These are phyloP conservation scores for Suhomyces wounanorum DNA, from an alignment of 1,139 yeast species.

Conservation along the genomic window DNA sequence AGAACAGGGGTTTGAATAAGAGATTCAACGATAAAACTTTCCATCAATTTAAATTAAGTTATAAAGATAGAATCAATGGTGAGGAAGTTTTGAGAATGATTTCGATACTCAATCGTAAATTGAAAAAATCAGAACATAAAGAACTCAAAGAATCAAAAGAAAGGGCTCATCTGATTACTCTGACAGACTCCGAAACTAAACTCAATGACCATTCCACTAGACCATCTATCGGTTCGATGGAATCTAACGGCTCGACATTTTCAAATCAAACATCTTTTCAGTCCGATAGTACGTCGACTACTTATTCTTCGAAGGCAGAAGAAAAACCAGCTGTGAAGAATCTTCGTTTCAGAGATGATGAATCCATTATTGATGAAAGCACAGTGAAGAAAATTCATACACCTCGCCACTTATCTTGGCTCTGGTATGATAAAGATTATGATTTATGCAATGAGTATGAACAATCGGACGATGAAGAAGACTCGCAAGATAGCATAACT, in stretches of 20 bases:
- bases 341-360: conserved; percentile 23
- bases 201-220: conserved; percentile 6
- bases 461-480: conserved; percentile 25
- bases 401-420: conserved; percentile 32
- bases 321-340: conserved; percentile 10
- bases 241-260: conserved; percentile 17
- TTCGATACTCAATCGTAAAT: conserved; percentile 20
- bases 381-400: not conserved
- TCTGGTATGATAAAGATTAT: conserved; percentile 40
- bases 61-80: conserved; percentile 32
- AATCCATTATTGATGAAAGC: conserved; percentile 18
- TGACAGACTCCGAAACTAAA: not conserved
- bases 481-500: conserved; percentile 11
- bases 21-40: conserved; percentile 28
- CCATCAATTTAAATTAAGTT: conserved; percentile 29
- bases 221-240: conserved; percentile 19
- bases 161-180: not conserved
- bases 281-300: conserved; percentile 17
- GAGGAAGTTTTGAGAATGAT: conserved; percentile 29
- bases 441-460: conserved; percentile 32
- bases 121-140: conserved; percentile 3
- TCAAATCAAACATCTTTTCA: conserved; percentile 13
- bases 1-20: conserved; percentile 10
- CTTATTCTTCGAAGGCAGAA: conserved; percentile 10
- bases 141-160: conserved; percentile 1